Evolutionary conservation across 371 early-diverging fungal species (phyloP).

Genomic region (Paraphysoderma sedebokerense): DNA sequence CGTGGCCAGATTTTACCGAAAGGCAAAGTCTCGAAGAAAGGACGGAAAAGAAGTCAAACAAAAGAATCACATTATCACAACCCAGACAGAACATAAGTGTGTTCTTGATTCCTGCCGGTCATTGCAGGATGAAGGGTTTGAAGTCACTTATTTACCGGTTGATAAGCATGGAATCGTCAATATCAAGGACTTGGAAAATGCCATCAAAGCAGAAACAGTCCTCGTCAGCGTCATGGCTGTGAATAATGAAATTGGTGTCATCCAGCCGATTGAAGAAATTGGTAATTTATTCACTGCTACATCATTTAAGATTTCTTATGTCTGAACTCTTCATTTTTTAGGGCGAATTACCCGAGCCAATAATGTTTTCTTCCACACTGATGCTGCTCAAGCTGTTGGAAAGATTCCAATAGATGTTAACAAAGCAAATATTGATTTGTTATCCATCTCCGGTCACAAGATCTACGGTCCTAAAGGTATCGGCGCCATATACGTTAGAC

Average conservation of each 20-base stretch:
- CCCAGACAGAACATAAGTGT: constrained; percentile 99
- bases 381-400: constrained; percentile 99
- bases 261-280: constrained; percentile 93
- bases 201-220: constrained; percentile 61
- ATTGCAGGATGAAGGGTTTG: constrained; percentile 93
- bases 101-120: constrained; percentile 97
- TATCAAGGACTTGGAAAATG: constrained; percentile 53
- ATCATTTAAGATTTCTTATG: constrained; percentile 12
- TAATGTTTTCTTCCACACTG: constrained; percentile 93
- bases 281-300: constrained; percentile 20
- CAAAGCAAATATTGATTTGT: constrained; percentile 86
- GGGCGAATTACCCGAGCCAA: constrained; percentile 60
- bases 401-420: constrained; percentile 96
- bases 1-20: constrained; percentile 90
- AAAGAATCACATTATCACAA: constrained; percentile 96
- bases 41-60: constrained; percentile 5
- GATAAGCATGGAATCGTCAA: constrained; percentile 47
- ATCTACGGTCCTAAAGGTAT: constrained; percentile 98
- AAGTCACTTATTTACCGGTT: constrained; percentile 96
- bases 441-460: constrained; percentile 98
- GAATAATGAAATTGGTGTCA: constrained; percentile 98
- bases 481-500: constrained; percentile 93
- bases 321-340: background rate
- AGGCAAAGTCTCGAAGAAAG: too few relatives aligned
- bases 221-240: constrained; percentile 96